Conservation (phyloP, 2,329 filamentous ascomycete species). For the Colletotrichum sp. region DNA sequence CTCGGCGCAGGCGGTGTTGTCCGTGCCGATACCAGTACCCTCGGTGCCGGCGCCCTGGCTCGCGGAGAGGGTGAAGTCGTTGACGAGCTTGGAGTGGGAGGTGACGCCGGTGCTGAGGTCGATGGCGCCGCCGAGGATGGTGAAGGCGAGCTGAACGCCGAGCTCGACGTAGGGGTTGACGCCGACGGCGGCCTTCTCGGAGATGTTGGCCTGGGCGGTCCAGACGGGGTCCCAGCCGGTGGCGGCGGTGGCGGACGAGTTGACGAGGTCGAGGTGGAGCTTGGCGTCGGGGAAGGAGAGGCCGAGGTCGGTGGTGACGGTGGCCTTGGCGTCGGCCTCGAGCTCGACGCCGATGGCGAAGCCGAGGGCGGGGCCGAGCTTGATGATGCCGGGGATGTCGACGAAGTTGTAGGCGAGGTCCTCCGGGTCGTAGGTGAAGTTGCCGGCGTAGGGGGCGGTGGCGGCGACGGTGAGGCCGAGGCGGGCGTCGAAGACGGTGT, state of each 20-base stretch:
- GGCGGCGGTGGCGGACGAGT: conserved; percentile 28
- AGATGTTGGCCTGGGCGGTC: conserved; percentile 30
- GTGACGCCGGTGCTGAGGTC: conserved; percentile 30
- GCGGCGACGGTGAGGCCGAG: conserved; percentile 24
- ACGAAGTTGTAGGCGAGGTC: conserved; percentile 23
- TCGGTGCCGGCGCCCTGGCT: conserved; percentile 21
- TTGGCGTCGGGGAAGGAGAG: conserved; percentile 25
- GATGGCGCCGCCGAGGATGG: conserved; percentile 28
- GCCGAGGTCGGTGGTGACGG: conserved; percentile 23
- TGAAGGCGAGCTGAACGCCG: conserved; percentile 25
- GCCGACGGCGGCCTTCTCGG: conserved; percentile 22
- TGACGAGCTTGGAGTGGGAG: conserved; percentile 29
- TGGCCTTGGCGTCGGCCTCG: conserved; percentile 10
- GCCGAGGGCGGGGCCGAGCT: conserved; percentile 18
- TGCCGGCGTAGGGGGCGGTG: conserved; percentile 21
- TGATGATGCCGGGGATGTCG: conserved; percentile 21
- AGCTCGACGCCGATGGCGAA: conserved; percentile 19
- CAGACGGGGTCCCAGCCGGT: conserved; percentile 34
- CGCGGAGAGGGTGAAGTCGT: conserved; percentile 26
- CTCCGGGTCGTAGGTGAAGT: conserved; percentile 19
- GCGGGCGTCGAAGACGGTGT: conserved; percentile 23
- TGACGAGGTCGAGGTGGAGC: conserved; percentile 32
- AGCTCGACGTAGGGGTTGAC: conserved; percentile 29
- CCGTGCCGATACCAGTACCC: conserved; percentile 16
- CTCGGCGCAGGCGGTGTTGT: conserved; percentile 23